Base-by-base conservation (phyloP, 177 flowering plant genomes). In the Vitis hybrid region DNA sequence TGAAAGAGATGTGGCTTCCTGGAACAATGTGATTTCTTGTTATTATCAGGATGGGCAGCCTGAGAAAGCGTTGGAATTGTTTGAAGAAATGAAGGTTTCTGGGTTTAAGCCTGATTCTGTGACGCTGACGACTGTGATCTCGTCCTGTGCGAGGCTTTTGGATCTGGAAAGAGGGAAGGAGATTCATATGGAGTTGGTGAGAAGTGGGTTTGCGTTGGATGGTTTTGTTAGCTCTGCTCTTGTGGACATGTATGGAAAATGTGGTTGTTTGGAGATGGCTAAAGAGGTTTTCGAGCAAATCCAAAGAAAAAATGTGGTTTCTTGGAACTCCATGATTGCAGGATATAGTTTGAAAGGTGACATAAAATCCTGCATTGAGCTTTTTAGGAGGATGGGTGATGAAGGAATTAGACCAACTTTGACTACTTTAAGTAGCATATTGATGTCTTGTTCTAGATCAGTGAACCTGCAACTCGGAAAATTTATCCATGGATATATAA, bases 211-310 rank as follows among this genome's bases (percentile, higher is more conserved):
- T 54, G 67, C 73, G 62, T 63, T 74, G 65, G 87, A 84, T 74
- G 80, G 69, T 62, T 83, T 70, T 73, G 69, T 85, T 61, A 64
- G 80, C 62, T 82, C 86, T 32, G 83, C 87, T 19, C 83, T 85
- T 59, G 88, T 87, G 56, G 90, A 87, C 68, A 80, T 87, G 88
- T 87, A 87, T 74, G 87, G 87, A 18, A 81, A 81, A 81, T 86
- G 89, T 71, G 86, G 86, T 15, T 73, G 76, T 60, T 61, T 83
- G 55, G 82, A 79, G 6, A 77, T 72, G 78, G 90, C 90, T 11
- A 75, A 65, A 71, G 83, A 73, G 60, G 75, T 83, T 51, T 85
- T 87, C 2, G 83, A 83, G 69, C 76, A 68, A 70, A 79, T 82
- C 32, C 75, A 74, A 4, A 63, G 73, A 40, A 85, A 78, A 74